phyloP scores from a whole-genome alignment of 345 rosid species.

The Bruguiera gymnorhiza region DNA sequence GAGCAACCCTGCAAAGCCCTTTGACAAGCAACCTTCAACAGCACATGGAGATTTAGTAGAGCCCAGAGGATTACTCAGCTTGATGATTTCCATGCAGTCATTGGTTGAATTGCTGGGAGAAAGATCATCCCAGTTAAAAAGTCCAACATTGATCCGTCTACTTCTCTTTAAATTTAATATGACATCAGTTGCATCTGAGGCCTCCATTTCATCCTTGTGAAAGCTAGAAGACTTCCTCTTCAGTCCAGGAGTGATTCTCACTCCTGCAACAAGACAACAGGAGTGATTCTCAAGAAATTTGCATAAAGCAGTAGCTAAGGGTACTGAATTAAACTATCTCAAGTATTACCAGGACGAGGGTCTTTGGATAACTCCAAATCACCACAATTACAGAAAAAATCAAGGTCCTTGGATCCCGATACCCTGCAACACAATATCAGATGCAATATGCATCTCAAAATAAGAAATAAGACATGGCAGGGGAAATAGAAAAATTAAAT shows the following conservation, averaged over 20 bases:
- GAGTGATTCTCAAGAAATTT: neutral
- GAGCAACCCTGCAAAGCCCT: constrained; percentile 81
- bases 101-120: constrained; percentile 22
- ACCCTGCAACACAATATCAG: constrained; percentile 35
- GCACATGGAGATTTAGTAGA: constrained; percentile 59
- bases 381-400: constrained; percentile 50
- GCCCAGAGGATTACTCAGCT: constrained; percentile 44
- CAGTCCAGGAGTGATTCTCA: constrained; percentile 65
- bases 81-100: constrained; percentile 47
- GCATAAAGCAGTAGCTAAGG: neutral
- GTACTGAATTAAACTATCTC: neutral
- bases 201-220: constrained; percentile 38
- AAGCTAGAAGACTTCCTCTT: constrained; percentile 58
- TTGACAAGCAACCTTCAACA: constrained; percentile 72
- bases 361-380: constrained; percentile 54
- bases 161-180: constrained; percentile 43
- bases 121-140: constrained; percentile 23
- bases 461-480: neutral
- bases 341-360: constrained; percentile 53
- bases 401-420: constrained; percentile 45
- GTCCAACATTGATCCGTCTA: constrained; percentile 16
- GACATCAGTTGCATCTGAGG: constrained; percentile 24
- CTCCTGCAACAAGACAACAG: constrained; percentile 39
- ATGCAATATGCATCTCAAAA: neutral
- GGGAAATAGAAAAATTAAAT: no score